A percentile compares a stretch with the other conserved stretches of the same genome.
These are phyloP conservation scores for Globisporangium cylindrosporum DNA, from an alignment of 352 stramenopile genomes.

Conservation along the genomic window DNA sequence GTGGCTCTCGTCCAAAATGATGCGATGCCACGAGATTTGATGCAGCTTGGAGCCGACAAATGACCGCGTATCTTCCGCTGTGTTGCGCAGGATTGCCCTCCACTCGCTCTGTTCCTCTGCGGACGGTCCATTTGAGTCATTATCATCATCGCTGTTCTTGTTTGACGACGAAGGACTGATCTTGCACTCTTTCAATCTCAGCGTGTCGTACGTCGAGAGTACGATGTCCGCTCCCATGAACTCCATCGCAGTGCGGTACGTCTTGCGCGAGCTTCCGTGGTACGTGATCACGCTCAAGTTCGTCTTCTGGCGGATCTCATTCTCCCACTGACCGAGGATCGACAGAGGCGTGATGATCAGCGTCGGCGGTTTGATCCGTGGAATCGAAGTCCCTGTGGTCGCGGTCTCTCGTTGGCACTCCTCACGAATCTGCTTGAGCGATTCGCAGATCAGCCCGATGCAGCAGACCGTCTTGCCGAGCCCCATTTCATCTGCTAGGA, in stretches of 20 bases:
- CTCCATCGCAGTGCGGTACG: slow-evolving; percentile 57
- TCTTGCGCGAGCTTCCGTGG: slow-evolving; percentile 62
- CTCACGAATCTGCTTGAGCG: slow-evolving; percentile 41
- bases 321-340: slow-evolving; percentile 84
- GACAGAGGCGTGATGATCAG: slow-evolving; percentile 84
- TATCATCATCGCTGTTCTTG: slow-evolving; percentile 19
- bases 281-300: slow-evolving; percentile 76
- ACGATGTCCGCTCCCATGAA: slow-evolving; percentile 82
- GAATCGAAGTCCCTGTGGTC: slow-evolving; percentile 18
- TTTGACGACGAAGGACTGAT: slow-evolving; percentile 25
- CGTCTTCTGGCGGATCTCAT: slow-evolving; percentile 75
- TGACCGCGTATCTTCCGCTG: slow-evolving; percentile 13
- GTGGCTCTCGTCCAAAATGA: slow-evolving; percentile 90
- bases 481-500: slow-evolving; percentile 88
- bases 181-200: slow-evolving; percentile 72
- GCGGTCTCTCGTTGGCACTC: slow-evolving; percentile 18
- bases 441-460: slow-evolving; percentile 75
- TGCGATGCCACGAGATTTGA: slow-evolving; percentile 75
- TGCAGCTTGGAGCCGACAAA: slow-evolving; percentile 64
- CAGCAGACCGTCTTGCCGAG: slow-evolving; percentile 90
- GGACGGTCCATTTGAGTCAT: background rate
- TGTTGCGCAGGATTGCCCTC: slow-evolving; percentile 12
- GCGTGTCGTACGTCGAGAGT: slow-evolving; percentile 78
- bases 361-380: slow-evolving; percentile 49
- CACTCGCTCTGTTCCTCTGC: slow-evolving; percentile 14